Conservation (phyloP, 73 alveolate species). For the Tetrahymena malaccensis region DNA sequence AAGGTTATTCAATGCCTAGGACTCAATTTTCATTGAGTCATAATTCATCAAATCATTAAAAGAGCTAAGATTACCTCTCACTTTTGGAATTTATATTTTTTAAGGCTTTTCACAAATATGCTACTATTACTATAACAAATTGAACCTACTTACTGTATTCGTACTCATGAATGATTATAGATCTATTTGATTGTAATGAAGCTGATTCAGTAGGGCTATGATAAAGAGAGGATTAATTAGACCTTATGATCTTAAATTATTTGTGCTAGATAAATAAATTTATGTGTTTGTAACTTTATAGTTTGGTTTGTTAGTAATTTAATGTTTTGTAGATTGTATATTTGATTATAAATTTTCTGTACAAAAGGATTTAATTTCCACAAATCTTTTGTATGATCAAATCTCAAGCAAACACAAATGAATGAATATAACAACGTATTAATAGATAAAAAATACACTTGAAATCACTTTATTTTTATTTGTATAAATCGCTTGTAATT, state of each 20-base stretch:
- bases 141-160: neutral
- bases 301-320: neutral
- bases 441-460: neutral
- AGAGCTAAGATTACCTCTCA: neutral
- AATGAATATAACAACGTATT: too few relatives aligned
- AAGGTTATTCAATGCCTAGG: neutral
- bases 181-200: neutral
- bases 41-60: neutral
- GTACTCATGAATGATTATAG: neutral
- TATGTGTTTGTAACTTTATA: neutral
- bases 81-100: neutral
- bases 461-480: neutral
- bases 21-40: neutral
- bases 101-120: neutral
- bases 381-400: neutral
- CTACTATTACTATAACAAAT: neutral
- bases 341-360: neutral
- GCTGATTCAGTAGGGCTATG: neutral
- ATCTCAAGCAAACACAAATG: neutral
- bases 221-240: neutral
- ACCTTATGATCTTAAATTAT: neutral
- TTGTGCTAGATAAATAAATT: neutral
- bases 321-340: neutral
- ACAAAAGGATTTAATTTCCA: neutral
- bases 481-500: neutral